A percentile compares a stretch with the other conserved stretches of the same genome.
Conservation (phyloP, 495 filamentous ascomycete species). For the Opeltia flavorubescens region DNA sequence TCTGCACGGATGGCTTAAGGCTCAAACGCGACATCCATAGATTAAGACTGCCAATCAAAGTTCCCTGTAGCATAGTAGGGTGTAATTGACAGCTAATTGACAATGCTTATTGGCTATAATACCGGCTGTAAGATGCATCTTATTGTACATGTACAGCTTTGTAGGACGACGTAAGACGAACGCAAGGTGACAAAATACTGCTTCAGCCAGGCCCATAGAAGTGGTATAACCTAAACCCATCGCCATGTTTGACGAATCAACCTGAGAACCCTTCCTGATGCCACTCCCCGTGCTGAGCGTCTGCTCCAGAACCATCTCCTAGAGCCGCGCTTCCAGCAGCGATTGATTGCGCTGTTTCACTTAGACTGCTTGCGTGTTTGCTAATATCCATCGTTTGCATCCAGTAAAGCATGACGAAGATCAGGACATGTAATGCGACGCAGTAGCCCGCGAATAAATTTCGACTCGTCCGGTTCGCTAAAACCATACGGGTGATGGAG, state of each 20-base stretch:
- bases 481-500: slow-evolving; percentile 76
- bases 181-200: neutral
- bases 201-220: neutral
- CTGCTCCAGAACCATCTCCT: slow-evolving; percentile 21
- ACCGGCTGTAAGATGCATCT: neutral
- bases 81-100: neutral
- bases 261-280: slow-evolving; percentile 41
- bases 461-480: slow-evolving; percentile 78
- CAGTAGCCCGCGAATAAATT: slow-evolving; percentile 96
- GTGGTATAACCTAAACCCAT: neutral
- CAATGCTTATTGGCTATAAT: neutral
- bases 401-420: slow-evolving; percentile 78
- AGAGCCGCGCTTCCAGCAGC: slow-evolving; percentile 28
- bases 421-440: slow-evolving; percentile 70
- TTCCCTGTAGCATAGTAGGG: neutral
- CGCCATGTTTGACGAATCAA: neutral
- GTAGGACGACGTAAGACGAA: neutral
- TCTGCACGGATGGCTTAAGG: slow-evolving; percentile 1
- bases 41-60: neutral
- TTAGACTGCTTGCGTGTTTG: slow-evolving; percentile 36
- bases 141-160: no score
- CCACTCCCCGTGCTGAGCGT: slow-evolving; percentile 42
- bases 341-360: slow-evolving; percentile 23
- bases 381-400: slow-evolving; percentile 52
- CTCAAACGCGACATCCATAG: neutral